Percentiles rank a stretch among this genome's conserved stretches.
Evolutionary conservation across 306 rosid species (phyloP).

Genomic region (Spatholobus suberectus): DNA sequence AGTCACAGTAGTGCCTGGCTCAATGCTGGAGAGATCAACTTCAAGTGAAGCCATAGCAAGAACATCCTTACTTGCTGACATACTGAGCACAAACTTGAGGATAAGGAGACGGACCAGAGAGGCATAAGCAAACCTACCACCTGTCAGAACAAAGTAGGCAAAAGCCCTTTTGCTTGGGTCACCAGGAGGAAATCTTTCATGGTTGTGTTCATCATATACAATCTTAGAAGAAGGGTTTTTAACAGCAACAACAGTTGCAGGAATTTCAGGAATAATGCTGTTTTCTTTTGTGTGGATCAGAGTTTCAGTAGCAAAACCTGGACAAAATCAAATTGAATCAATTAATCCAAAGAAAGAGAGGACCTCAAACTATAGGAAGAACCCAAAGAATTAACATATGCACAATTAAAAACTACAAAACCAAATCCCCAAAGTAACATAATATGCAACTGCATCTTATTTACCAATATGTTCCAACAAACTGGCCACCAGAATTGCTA

Average conservation of each 20-base stretch:
- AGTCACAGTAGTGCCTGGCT: constrained; percentile 81
- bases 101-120: constrained; percentile 78
- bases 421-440: not conserved
- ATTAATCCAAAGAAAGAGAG: constrained; percentile 4
- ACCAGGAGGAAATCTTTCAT: constrained; percentile 80
- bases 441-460: not conserved
- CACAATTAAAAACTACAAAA: constrained; percentile 13
- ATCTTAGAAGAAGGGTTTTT: constrained; percentile 80
- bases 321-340: constrained; percentile 3
- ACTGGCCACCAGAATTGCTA: not conserved
- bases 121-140: constrained; percentile 86
- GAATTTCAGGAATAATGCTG: constrained; percentile 57
- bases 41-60: constrained; percentile 88
- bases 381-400: not conserved
- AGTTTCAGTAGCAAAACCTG: constrained; percentile 72
- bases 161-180: constrained; percentile 95
- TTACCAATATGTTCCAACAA: not conserved
- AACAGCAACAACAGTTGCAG: constrained; percentile 71
- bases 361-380: not conserved
- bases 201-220: constrained; percentile 75
- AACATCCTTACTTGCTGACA: constrained; percentile 95
- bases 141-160: constrained; percentile 85
- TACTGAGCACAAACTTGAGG: constrained; percentile 86
- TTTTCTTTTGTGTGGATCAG: constrained; percentile 55
- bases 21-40: constrained; percentile 87